Conservation (phyloP, 2,329 filamentous ascomycete genomes). For the Claviceps quebecensis region DNA sequence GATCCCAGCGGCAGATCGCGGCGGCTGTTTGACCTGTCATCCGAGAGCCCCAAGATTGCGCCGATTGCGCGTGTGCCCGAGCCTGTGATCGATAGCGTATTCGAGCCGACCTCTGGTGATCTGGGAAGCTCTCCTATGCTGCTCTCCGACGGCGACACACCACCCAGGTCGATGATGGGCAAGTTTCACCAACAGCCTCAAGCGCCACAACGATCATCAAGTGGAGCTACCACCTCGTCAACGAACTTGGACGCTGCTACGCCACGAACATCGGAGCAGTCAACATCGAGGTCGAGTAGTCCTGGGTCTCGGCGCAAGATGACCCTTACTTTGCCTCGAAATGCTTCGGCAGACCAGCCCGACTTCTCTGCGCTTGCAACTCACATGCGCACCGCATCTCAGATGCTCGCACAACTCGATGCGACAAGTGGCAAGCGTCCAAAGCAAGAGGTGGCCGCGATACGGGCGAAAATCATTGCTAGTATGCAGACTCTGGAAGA, state of each 20-base stretch:
- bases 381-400: slow-evolving; percentile 75
- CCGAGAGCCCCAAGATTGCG: slow-evolving; percentile 47
- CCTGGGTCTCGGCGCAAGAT: slow-evolving; percentile 47
- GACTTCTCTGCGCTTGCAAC: slow-evolving; percentile 74
- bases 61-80: slow-evolving; percentile 28
- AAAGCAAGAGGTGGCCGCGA: slow-evolving; percentile 67
- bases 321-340: slow-evolving; percentile 42
- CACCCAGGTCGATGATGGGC: slow-evolving; percentile 12
- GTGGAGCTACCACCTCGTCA: slow-evolving; percentile 45
- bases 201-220: slow-evolving; percentile 42
- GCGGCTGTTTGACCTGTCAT: slow-evolving; percentile 50
- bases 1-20: slow-evolving; percentile 42
- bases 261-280: slow-evolving; percentile 55
- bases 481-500: slow-evolving; percentile 83
- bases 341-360: slow-evolving; percentile 50
- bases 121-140: slow-evolving; percentile 60
- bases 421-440: slow-evolving; percentile 68
- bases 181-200: slow-evolving; percentile 16
- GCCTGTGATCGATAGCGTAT: slow-evolving; percentile 54
- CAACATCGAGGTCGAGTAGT: slow-evolving; percentile 53
- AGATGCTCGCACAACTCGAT: slow-evolving; percentile 76
- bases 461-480: slow-evolving; percentile 74
- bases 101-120: slow-evolving; percentile 70
- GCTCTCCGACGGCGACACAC: slow-evolving; percentile 38
- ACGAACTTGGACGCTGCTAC: slow-evolving; percentile 47